Evolutionary conservation across 140 eudicot species (phyloP).

Genomic region (Erigeron philadelphicus): DNA sequence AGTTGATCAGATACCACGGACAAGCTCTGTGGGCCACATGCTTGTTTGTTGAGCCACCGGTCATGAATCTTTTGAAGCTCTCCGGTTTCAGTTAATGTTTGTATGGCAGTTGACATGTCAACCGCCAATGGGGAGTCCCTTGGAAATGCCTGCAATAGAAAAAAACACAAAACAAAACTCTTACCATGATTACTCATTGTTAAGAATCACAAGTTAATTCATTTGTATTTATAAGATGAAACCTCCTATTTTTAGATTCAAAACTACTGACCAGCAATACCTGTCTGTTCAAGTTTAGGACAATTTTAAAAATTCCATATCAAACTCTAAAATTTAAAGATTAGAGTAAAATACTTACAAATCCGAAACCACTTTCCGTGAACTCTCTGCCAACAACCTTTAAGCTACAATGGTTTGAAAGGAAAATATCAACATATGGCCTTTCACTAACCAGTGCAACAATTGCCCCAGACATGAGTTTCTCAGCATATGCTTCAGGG

Average conservation of each 20-base stretch:
- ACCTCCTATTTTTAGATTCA: too few species aligned
- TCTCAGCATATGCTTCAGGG: neutral
- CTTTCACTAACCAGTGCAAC: neutral
- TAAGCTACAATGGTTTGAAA: neutral
- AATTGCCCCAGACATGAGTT: neutral
- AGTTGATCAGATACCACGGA: neutral
- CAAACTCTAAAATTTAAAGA: too few species aligned
- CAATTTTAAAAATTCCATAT: too few species aligned
- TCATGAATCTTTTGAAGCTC: slow-evolving; percentile 1
- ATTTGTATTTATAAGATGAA: neutral
- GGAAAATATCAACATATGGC: neutral
- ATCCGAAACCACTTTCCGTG: neutral
- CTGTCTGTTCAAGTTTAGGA: too few species aligned
- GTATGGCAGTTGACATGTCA: slow-evolving; percentile 9
- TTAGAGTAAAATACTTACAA: neutral
- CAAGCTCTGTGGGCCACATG: slow-evolving; percentile 12
- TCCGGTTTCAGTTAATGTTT: neutral
- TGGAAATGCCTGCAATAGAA: neutral
- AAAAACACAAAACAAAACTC: neutral
- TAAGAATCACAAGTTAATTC: neutral
- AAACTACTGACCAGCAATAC: too few species aligned
- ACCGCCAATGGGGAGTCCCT: slow-evolving; percentile 1
- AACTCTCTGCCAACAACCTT: neutral
- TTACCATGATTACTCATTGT: neutral
- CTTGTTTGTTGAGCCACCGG: slow-evolving; percentile 3